Evolutionary conservation across 1,139 yeast species (phyloP).

Genomic region (Debaryomyces fabryi): DNA sequence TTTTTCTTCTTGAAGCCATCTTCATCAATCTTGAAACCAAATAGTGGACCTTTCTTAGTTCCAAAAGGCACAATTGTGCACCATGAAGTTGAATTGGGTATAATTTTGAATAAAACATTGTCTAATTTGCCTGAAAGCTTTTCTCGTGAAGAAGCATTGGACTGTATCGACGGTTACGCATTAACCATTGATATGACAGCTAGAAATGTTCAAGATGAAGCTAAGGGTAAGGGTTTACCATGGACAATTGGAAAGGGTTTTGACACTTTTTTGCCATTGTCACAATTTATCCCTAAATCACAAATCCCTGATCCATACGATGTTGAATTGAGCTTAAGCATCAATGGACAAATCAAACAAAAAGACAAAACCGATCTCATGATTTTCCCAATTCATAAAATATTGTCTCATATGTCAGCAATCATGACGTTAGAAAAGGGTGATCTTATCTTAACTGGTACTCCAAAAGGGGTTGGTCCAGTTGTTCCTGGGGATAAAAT

Average conservation of each 20-base stretch:
- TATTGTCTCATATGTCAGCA: constrained; percentile 77
- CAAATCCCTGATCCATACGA: constrained; percentile 74
- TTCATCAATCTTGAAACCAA: constrained; percentile 63
- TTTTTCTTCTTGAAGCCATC: constrained; percentile 90
- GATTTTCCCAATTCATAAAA: constrained; percentile 85
- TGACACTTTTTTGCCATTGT: constrained; percentile 89
- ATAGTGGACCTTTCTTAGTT: constrained; percentile 73
- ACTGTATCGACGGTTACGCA: constrained; percentile 81
- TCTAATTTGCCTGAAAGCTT: constrained; percentile 63
- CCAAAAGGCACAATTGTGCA: constrained; percentile 85
- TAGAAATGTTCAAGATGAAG: constrained; percentile 92
- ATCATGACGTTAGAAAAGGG: constrained; percentile 92
- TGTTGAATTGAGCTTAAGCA: constrained; percentile 63
- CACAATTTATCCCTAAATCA: constrained; percentile 66
- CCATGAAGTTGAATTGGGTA: constrained; percentile 91
- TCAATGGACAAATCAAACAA: constrained; percentile 75
- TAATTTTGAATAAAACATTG: constrained; percentile 66
- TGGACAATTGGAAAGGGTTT: constrained; percentile 98
- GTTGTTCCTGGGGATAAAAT: constrained; percentile 77
- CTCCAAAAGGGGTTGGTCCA: constrained; percentile 97
- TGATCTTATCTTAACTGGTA: constrained; percentile 89
- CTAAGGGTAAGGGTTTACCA: constrained; percentile 91
- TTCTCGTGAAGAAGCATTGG: constrained; percentile 68
- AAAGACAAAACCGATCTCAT: constrained; percentile 79
- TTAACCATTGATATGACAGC: constrained; percentile 94